phyloP scores from a whole-genome alignment of 2,329 filamentous ascomycete species.

The Stagonosporopsis tanaceti region DNA sequence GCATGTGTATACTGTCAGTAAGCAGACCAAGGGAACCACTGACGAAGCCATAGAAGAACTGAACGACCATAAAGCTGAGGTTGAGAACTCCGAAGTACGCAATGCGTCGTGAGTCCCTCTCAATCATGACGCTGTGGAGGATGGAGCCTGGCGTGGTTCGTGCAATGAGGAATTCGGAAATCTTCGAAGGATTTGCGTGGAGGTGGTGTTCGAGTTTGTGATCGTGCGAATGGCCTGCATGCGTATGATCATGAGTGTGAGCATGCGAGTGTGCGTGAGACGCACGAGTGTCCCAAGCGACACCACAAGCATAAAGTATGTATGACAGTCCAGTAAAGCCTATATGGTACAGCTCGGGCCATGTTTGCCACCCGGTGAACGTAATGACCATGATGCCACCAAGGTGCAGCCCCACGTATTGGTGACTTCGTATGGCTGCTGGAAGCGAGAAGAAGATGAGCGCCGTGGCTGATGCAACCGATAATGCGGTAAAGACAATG shows the following conservation, averaged over 20 bases:
- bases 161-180: constrained; percentile 77
- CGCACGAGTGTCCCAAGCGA: constrained; percentile 51
- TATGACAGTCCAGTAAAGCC: constrained; percentile 34
- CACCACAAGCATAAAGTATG: constrained; percentile 48
- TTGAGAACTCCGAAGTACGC: constrained; percentile 99
- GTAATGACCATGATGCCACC: constrained; percentile 36
- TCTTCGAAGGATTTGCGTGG: constrained; percentile 65
- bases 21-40: constrained; percentile 95
- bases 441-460: constrained; percentile 54
- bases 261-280: constrained; percentile 33
- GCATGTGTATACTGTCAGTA: constrained; percentile 98
- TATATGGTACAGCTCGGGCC: constrained; percentile 22
- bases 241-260: constrained; percentile 40
- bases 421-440: constrained; percentile 50
- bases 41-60: constrained; percentile 91
- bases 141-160: constrained; percentile 76
- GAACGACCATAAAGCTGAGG: constrained; percentile 91
- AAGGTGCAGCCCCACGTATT: constrained; percentile 42
- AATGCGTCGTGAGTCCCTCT: constrained; percentile 92
- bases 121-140: constrained; percentile 82
- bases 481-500: constrained; percentile 50
- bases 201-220: constrained; percentile 45
- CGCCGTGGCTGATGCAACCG: constrained; percentile 53
- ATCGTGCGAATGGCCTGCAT: constrained; percentile 42
- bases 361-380: constrained; percentile 37